Percentiles rank a stretch among this genome's conserved stretches.
Conservation (phyloP, 2,329 filamentous ascomycete genomes). For the Davidsoniella australis region DNA sequence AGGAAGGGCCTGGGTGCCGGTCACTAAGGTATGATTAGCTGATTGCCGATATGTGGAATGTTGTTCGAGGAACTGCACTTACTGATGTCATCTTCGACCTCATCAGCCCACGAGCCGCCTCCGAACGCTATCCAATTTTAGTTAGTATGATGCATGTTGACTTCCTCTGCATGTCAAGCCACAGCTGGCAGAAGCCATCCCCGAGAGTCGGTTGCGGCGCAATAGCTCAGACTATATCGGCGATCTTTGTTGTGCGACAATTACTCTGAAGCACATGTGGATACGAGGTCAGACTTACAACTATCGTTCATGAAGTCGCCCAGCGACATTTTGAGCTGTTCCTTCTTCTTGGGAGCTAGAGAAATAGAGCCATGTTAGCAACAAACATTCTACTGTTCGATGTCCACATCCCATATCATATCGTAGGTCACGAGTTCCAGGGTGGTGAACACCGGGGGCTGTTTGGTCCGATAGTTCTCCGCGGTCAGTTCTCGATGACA, state of each 20-base stretch:
- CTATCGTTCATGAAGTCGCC: slow-evolving; percentile 83
- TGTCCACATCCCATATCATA: too few relatives aligned
- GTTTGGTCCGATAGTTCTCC: too few relatives aligned
- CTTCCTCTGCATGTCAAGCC: too few relatives aligned
- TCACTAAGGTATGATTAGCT: neutral
- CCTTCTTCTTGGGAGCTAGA: slow-evolving; percentile 80
- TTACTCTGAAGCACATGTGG: neutral
- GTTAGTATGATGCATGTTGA: neutral
- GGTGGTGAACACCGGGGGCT: too few relatives aligned
- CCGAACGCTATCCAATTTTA: slow-evolving; percentile 26
- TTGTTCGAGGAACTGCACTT: slow-evolving; percentile 24
- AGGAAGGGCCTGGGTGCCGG: slow-evolving; percentile 41
- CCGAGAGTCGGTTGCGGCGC: neutral
- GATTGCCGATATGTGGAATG: neutral
- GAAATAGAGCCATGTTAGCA: slow-evolving; percentile 12
- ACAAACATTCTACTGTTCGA: neutral
- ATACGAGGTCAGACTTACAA: neutral
- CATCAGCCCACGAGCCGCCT: slow-evolving; percentile 92
- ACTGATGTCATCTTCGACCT: slow-evolving; percentile 85
- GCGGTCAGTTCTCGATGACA: too few relatives aligned
- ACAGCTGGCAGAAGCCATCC: too few relatives aligned
- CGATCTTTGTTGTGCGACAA: neutral
- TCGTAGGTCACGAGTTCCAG: too few relatives aligned
- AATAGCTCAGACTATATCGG: neutral
- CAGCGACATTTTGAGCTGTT: slow-evolving; percentile 92